A percentile compares a stretch with the other conserved stretches of the same genome.
phyloP scores from a whole-genome alignment of 1,284 basidiomycete genomes.

The Neotropicomus parvogracilis region DNA sequence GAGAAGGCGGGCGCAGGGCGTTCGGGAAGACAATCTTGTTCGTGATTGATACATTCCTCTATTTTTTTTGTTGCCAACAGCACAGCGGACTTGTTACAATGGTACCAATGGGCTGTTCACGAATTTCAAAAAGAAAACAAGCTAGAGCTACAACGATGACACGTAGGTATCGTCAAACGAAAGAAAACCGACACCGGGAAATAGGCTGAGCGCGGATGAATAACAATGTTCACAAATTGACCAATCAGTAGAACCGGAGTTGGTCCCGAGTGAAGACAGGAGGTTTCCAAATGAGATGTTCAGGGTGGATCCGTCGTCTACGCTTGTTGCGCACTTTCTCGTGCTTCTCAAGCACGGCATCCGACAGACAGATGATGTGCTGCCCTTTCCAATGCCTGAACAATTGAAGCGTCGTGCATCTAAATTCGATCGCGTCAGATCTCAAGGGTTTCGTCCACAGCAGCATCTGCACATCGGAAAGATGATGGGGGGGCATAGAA shows the following conservation, averaged over 20 bases:
- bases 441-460: not conserved
- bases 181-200: no score
- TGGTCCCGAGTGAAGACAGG: constrained; percentile 89
- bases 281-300: constrained; percentile 89
- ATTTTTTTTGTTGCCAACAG: not conserved
- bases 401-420: constrained; percentile 90
- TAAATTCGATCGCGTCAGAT: constrained; percentile 33
- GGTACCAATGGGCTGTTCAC: constrained; percentile 15
- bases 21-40: not conserved
- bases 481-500: constrained; percentile 5
- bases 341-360: constrained; percentile 88
- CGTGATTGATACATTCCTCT: constrained; percentile 12
- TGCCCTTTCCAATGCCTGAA: constrained; percentile 97
- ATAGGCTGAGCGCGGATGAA: not conserved
- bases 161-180: constrained; percentile 8
- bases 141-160: constrained; percentile 32
- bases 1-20: constrained; percentile 20
- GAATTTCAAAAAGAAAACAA: constrained; percentile 11
- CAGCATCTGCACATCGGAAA: not conserved
- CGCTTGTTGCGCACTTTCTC: constrained; percentile 82
- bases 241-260: constrained; percentile 76
- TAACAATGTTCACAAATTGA: not conserved
- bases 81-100: constrained; percentile 1
- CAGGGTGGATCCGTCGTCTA: constrained; percentile 76
- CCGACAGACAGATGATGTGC: constrained; percentile 91